Conservation (phyloP, 495 filamentous ascomycete genomes). For the Penicillium samsonianum region DNA sequence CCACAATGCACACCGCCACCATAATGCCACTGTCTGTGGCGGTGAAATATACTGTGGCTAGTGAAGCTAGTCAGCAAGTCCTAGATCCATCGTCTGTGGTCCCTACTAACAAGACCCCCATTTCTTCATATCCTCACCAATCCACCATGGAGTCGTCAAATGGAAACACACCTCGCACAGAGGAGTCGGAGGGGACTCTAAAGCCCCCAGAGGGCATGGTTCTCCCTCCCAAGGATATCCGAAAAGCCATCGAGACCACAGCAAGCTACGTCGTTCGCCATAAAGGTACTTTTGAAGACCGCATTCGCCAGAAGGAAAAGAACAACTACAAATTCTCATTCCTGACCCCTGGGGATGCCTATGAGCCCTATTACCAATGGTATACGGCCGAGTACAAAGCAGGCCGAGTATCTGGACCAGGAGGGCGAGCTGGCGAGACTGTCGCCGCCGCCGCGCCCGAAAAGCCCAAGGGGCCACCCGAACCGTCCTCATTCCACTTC, state of each 20-base stretch:
- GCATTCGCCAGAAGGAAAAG: slow-evolving; percentile 82
- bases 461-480: slow-evolving; percentile 77
- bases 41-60: slow-evolving; percentile 2
- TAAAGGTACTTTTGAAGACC: slow-evolving; percentile 81
- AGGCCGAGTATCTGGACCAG: not conserved
- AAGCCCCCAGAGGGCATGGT: slow-evolving; percentile 83
- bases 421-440: slow-evolving; percentile 52
- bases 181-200: slow-evolving; percentile 49
- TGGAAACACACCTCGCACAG: slow-evolving; percentile 52
- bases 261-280: slow-evolving; percentile 87
- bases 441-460: slow-evolving; percentile 56
- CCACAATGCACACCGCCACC: not conserved
- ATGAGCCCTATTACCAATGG: slow-evolving; percentile 88
- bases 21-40: not conserved
- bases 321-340: slow-evolving; percentile 92
- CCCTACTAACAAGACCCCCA: slow-evolving; percentile 3
- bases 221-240: slow-evolving; percentile 80
- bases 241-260: slow-evolving; percentile 89
- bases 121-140: slow-evolving; percentile 12
- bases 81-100: not conserved
- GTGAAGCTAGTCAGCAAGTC: slow-evolving; percentile 7
- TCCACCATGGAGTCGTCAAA: slow-evolving; percentile 56
- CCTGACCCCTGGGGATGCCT: slow-evolving; percentile 76
- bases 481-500: slow-evolving; percentile 91
- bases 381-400: slow-evolving; percentile 20